These are phyloP conservation scores for Cudoniella acicularis DNA, from an alignment of 495 filamentous ascomycete species.

Conservation along the genomic window DNA sequence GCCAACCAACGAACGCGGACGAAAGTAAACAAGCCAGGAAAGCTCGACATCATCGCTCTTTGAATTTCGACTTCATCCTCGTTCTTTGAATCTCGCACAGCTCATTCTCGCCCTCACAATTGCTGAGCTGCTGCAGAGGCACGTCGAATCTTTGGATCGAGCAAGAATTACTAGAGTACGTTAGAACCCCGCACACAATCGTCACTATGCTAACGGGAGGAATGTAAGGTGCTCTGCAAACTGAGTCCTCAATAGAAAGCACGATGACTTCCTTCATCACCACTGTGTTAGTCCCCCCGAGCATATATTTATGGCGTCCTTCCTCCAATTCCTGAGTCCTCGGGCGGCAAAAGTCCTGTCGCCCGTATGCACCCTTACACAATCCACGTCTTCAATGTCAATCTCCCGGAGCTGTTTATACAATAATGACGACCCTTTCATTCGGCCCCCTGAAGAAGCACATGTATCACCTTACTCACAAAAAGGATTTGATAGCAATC, in stretches of 20 bases:
- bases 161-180: neutral
- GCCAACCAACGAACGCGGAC: neutral
- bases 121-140: neutral
- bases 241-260: conserved; percentile 1
- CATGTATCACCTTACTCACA: conserved; percentile 33
- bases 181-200: neutral
- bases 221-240: conserved; percentile 16
- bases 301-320: neutral
- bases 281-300: conserved; percentile 41
- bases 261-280: conserved; percentile 51
- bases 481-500: conserved; percentile 61
- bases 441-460: conserved; percentile 13
- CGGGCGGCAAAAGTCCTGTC: conserved; percentile 17
- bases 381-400: conserved; percentile 17
- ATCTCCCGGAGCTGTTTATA: neutral
- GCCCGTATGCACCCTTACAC: conserved; percentile 16
- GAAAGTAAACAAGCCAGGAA: neutral
- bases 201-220: conserved; percentile 24
- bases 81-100: neutral
- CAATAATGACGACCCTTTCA: conserved; percentile 15
- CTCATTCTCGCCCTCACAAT: neutral
- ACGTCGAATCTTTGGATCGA: neutral
- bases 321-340: conserved; percentile 20
- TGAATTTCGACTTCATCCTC: neutral
- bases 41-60: neutral